phyloP scores from a whole-genome alignment of 2,329 filamentous ascomycete genomes.

The Colletotrichum godetiae region DNA sequence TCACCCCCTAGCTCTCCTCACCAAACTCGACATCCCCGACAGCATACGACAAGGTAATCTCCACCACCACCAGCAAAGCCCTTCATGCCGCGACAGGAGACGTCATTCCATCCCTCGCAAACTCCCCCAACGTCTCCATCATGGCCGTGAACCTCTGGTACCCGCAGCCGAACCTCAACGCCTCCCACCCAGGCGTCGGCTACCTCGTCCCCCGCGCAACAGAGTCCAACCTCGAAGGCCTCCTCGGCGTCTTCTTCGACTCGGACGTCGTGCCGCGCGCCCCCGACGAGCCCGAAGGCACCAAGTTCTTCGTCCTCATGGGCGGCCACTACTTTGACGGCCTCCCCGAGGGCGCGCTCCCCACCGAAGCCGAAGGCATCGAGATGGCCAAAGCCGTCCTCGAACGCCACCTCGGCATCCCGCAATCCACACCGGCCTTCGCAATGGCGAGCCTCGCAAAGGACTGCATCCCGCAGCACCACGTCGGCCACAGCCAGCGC shows the following conservation, averaged over 20 bases:
- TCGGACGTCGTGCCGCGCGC: slow-evolving; percentile 64
- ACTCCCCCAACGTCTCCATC: slow-evolving; percentile 78
- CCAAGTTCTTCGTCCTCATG: slow-evolving; percentile 85
- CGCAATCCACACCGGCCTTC: slow-evolving; percentile 66
- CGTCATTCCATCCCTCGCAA: slow-evolving; percentile 59
- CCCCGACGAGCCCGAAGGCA: slow-evolving; percentile 43
- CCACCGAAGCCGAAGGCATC: slow-evolving; percentile 73
- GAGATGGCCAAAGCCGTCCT: slow-evolving; percentile 77
- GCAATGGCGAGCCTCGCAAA: slow-evolving; percentile 67
- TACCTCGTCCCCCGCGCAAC: slow-evolving; percentile 88
- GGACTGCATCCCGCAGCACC: slow-evolving; percentile 92
- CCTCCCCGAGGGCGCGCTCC: slow-evolving; percentile 72
- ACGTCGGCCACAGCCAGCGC: slow-evolving; percentile 77
- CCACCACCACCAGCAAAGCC: slow-evolving; percentile 66
- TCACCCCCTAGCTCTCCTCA: slow-evolving; percentile 45
- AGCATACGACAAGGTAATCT: slow-evolving; percentile 70
- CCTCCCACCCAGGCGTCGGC: slow-evolving; percentile 79
- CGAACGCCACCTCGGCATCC: slow-evolving; percentile 79
- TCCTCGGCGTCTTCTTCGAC: slow-evolving; percentile 93
- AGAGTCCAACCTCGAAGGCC: slow-evolving; percentile 82
- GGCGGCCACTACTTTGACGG: slow-evolving; percentile 94
- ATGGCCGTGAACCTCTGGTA: slow-evolving; percentile 96
- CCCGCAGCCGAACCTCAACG: slow-evolving; percentile 69
- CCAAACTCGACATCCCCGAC: slow-evolving; percentile 36
- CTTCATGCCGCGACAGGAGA: slow-evolving; percentile 51